Evolutionary conservation across 2,329 filamentous ascomycete genomes (phyloP).

Genomic region (Xylaria sp.): DNA sequence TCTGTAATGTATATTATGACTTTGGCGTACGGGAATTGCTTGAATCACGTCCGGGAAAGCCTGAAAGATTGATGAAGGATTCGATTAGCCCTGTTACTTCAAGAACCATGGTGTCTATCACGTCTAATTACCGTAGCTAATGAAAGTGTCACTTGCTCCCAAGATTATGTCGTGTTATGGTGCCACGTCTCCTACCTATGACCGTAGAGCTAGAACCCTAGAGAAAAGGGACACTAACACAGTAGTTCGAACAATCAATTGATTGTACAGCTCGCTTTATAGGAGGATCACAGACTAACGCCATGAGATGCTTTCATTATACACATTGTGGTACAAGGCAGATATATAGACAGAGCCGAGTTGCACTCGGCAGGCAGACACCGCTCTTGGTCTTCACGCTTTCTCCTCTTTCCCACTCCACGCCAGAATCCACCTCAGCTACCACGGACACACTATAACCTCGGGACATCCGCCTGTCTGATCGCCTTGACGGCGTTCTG

Average conservation of each 20-base stretch:
- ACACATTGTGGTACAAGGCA: constrained; percentile 32
- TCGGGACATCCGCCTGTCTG: constrained; percentile 51
- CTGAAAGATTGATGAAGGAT: constrained; percentile 5
- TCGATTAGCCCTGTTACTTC: constrained; percentile 1
- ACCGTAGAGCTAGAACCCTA: neutral
- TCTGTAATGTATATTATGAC: constrained; percentile 19
- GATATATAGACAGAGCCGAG: constrained; percentile 29
- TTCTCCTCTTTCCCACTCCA: neutral
- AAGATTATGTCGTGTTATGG: neutral
- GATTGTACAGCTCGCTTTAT: neutral
- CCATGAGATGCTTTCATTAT: constrained; percentile 28
- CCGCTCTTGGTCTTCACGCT: constrained; percentile 1
- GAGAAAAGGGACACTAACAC: too few relatives aligned
- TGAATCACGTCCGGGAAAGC: constrained; percentile 11
- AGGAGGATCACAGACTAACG: neutral
- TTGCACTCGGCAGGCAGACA: constrained; percentile 5
- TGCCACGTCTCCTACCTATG: neutral
- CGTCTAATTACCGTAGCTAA: constrained; percentile 27
- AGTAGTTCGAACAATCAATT: neutral
- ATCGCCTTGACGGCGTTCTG: constrained; percentile 53
- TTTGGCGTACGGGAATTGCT: constrained; percentile 21
- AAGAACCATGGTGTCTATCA: constrained; percentile 7
- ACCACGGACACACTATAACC: constrained; percentile 46
- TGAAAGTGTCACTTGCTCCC: constrained; percentile 4
- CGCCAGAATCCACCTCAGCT: too few relatives aligned